Conservation (phyloP, 2,329 filamentous ascomycete genomes). For the Ophiocordyceps camponoti-floridani region DNA sequence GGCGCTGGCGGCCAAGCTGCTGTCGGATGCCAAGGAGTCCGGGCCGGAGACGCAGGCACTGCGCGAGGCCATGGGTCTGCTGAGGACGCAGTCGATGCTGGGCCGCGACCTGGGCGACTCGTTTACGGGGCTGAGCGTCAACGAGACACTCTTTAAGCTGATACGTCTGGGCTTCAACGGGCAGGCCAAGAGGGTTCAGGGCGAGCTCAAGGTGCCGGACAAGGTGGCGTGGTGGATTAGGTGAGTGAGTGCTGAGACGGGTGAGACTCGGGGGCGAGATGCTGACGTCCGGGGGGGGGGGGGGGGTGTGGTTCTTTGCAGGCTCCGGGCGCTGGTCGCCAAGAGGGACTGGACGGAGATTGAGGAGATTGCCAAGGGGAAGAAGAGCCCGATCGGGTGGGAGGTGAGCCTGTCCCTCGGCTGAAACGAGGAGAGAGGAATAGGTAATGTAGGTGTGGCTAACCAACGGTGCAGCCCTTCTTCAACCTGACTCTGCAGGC, state of each 20-base stretch:
- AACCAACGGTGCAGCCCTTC: constrained; percentile 44
- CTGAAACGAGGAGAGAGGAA: not conserved
- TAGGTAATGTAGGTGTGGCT: not conserved
- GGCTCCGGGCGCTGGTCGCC: constrained; percentile 72
- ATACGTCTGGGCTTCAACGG: constrained; percentile 68
- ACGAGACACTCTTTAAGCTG: constrained; percentile 83
- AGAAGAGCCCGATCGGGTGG: constrained; percentile 91
- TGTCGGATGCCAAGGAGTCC: constrained; percentile 69
- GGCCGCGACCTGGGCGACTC: constrained; percentile 65
- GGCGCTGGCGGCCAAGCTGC: constrained; percentile 64
- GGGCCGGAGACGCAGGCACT: constrained; percentile 56
- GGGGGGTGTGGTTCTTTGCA: constrained; percentile 13
- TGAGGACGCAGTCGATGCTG: constrained; percentile 74
- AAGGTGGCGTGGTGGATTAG: constrained; percentile 77
- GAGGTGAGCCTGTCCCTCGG: constrained; percentile 41
- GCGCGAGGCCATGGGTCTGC: constrained; percentile 60
- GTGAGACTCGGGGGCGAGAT: not conserved
- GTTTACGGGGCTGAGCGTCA: constrained; percentile 71
- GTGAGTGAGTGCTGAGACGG: constrained; percentile 18
- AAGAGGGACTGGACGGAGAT: constrained; percentile 86
- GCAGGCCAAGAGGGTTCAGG: constrained; percentile 72
- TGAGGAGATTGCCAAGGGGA: constrained; percentile 61
- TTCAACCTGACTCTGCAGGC: constrained; percentile 79
- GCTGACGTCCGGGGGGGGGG: not conserved
- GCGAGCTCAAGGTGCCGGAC: constrained; percentile 84